Evolutionary conservation across 768 basidiomycete genomes (phyloP).

Genomic region (Trametes punicea): DNA sequence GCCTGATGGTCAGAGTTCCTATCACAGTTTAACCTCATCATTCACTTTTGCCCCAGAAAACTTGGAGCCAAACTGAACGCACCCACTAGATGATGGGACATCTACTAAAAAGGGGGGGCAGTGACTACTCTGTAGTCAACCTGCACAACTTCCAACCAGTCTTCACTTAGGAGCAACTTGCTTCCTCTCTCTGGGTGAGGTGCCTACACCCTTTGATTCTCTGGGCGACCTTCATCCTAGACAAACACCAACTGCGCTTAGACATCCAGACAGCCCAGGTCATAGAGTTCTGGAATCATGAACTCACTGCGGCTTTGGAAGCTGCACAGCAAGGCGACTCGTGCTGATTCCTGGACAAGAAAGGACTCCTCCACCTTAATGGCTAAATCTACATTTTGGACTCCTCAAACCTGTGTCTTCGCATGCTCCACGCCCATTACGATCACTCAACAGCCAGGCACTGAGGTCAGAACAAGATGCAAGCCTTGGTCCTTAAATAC

Average conservation of each 20-base stretch:
- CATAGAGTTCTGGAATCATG: neutral
- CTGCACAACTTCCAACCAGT: slow-evolving; percentile 20
- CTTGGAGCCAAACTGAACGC: slow-evolving; percentile 14
- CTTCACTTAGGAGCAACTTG: slow-evolving; percentile 24
- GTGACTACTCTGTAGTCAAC: too few species aligned
- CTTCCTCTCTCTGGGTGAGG: slow-evolving; percentile 20
- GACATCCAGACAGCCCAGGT: slow-evolving; percentile 14
- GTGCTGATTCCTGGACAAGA: neutral
- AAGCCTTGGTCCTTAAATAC: too few species aligned
- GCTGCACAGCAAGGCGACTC: neutral
- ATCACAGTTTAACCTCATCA: slow-evolving; percentile 23
- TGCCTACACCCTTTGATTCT: slow-evolving; percentile 11
- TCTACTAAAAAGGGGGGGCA: too few species aligned
- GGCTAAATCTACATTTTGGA: slow-evolving; percentile 24
- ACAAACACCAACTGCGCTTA: slow-evolving; percentile 19
- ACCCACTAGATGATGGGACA: slow-evolving; percentile 19
- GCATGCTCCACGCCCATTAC: slow-evolving; percentile 26
- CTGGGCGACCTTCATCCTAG: slow-evolving; percentile 20
- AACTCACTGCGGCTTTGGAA: neutral
- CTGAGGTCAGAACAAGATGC: too few species aligned
- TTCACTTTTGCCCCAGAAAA: slow-evolving; percentile 1
- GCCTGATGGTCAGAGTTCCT: too few species aligned
- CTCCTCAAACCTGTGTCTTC: slow-evolving; percentile 21
- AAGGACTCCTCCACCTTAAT: slow-evolving; percentile 15
- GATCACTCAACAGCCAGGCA: too few species aligned